Conservation (phyloP, 2,329 filamentous ascomycete species). For the Cladosporium colombiae region DNA sequence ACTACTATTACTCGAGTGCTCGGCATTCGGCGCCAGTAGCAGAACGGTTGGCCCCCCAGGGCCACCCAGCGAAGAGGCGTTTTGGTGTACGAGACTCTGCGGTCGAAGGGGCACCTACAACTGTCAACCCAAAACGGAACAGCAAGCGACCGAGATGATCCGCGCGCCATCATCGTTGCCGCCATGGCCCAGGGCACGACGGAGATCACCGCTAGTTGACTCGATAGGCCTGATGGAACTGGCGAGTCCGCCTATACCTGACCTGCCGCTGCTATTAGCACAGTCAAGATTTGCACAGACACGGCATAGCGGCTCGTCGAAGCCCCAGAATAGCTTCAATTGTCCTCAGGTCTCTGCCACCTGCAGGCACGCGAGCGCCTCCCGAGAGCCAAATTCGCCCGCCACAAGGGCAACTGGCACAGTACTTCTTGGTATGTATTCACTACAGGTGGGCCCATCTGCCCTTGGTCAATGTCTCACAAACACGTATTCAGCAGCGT, state of each 20-base stretch:
- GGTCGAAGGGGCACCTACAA: neutral
- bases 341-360: neutral
- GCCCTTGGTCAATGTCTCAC: neutral
- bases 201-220: conserved; percentile 8
- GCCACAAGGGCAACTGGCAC: neutral
- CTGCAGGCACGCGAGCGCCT: conserved; percentile 2
- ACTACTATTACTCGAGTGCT: conserved; percentile 1
- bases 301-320: neutral
- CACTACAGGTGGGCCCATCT: neutral
- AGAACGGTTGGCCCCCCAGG: neutral
- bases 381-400: conserved; percentile 1
- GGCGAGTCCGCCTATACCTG: conserved; percentile 3
- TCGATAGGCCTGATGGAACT: conserved; percentile 2
- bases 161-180: neutral
- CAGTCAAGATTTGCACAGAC: conserved; percentile 7
- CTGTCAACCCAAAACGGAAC: conserved; percentile 2
- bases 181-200: conserved; percentile 2
- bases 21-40: conserved; percentile 12
- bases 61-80: neutral
- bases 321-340: neutral
- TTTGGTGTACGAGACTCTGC: neutral
- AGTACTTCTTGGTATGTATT: neutral
- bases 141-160: conserved; percentile 2
- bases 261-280: neutral
- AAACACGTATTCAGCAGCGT: neutral